Evolutionary conservation across 2,329 filamentous ascomycete genomes (phyloP).

Genomic region (Apiospora aurea): DNA sequence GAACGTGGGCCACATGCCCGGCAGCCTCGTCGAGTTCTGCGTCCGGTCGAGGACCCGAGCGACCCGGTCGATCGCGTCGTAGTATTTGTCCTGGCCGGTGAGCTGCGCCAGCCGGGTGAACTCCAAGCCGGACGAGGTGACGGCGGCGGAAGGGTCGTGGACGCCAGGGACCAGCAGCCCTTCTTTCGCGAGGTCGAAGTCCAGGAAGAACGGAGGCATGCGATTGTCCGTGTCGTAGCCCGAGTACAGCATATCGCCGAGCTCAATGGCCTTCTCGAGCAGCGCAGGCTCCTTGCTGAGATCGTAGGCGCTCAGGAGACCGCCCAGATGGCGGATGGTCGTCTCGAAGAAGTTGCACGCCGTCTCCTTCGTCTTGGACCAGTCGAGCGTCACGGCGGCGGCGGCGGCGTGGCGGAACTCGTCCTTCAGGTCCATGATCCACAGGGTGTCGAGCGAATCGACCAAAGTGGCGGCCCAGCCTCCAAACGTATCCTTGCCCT

Average conservation of each 20-base stretch:
- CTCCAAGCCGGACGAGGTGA: constrained; percentile 71
- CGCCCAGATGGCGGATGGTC: constrained; percentile 55
- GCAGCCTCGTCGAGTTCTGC: constrained; percentile 73
- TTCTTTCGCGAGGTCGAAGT: constrained; percentile 49
- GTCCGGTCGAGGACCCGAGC: constrained; percentile 72
- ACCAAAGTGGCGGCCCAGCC: constrained; percentile 65
- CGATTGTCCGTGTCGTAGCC: constrained; percentile 58
- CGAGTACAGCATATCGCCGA: constrained; percentile 56
- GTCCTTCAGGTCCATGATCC: constrained; percentile 65
- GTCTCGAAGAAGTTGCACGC: constrained; percentile 55
- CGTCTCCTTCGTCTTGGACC: constrained; percentile 48
- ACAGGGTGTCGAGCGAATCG: constrained; percentile 66
- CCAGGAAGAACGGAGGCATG: constrained; percentile 63
- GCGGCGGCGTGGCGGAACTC: constrained; percentile 63
- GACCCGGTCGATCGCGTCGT: constrained; percentile 77
- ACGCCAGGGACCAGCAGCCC: constrained; percentile 44
- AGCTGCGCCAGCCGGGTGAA: constrained; percentile 75
- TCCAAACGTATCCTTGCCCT: constrained; percentile 38
- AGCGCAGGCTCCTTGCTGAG: constrained; percentile 50
- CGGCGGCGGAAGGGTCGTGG: constrained; percentile 46
- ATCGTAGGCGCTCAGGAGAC: constrained; percentile 55
- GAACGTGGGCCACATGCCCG: constrained; percentile 76
- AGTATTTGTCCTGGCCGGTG: constrained; percentile 73
- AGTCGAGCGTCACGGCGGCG: constrained; percentile 58
- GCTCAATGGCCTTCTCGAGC: constrained; percentile 52